These are phyloP conservation scores for Yamadazyma sp. DNA, from an alignment of 805 yeast species.

Conservation along the genomic window DNA sequence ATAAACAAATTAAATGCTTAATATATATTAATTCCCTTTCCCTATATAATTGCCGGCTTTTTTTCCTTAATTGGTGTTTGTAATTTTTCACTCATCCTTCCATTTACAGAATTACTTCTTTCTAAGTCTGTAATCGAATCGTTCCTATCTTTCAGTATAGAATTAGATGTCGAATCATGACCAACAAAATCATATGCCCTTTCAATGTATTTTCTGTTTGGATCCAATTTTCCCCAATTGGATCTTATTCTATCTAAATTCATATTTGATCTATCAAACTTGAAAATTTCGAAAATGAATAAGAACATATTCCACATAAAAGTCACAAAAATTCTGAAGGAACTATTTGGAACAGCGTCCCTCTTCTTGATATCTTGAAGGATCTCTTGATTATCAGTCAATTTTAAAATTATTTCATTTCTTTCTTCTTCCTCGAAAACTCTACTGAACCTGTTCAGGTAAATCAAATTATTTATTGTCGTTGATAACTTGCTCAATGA, in stretches of 20 bases:
- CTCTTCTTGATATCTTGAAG: conserved; percentile 6
- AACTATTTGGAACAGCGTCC: conserved; percentile 3
- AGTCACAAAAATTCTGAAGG: conserved; percentile 23
- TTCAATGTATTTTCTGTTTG: conserved; percentile 35
- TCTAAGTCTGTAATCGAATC: neutral
- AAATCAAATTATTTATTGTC: conserved; percentile 24
- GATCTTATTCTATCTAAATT: conserved; percentile 40
- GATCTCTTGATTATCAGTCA: conserved; percentile 18
- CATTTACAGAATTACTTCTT: no score
- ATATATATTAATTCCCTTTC: no score
- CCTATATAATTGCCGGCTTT: neutral
- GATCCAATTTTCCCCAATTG: conserved; percentile 39
- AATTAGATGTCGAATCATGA: conserved; percentile 7
- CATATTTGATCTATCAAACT: conserved; percentile 40
- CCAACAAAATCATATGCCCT: conserved; percentile 34
- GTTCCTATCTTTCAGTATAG: no score
- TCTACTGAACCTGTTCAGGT: conserved; percentile 28
- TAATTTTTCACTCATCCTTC: no score
- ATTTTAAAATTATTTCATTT: conserved; percentile 20
- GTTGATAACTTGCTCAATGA: conserved; percentile 22
- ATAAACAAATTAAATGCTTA: neutral
- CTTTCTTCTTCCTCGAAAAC: conserved; percentile 32
- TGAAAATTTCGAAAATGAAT: conserved; percentile 31
- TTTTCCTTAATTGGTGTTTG: no score
- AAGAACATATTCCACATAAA: conserved; percentile 32